Evolutionary conservation across 208 protist species (phyloP).

Genomic region (Endotrypanum monterogeii): DNA sequence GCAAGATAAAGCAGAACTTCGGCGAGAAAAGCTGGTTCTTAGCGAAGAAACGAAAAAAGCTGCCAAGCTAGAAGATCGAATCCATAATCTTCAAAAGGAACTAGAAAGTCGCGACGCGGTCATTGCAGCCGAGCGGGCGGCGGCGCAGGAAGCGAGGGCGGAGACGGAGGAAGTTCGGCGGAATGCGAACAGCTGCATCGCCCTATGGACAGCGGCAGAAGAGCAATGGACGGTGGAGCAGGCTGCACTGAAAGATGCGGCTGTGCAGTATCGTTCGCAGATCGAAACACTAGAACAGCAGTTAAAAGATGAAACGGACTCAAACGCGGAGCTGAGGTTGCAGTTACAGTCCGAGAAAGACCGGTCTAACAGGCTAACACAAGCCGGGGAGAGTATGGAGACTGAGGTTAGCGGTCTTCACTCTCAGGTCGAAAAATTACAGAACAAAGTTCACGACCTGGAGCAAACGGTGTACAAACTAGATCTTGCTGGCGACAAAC

Average conservation of each 20-base stretch:
- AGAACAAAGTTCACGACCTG: constrained; percentile 61
- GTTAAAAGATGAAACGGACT: constrained; percentile 6
- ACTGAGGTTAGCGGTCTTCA: constrained; percentile 42
- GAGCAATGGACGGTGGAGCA: constrained; percentile 78
- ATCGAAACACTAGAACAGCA: constrained; percentile 19
- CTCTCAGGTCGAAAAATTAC: constrained; percentile 49
- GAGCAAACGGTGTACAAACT: constrained; percentile 76
- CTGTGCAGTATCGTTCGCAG: constrained; percentile 24
- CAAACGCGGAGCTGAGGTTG: constrained; percentile 27
- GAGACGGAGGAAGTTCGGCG: constrained; percentile 72
- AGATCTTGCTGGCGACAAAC: constrained; percentile 63
- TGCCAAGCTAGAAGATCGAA: constrained; percentile 65
- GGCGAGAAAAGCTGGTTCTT: constrained; percentile 65
- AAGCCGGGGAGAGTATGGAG: constrained; percentile 29
- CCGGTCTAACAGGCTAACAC: constrained; percentile 30
- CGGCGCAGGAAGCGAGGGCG: constrained; percentile 34
- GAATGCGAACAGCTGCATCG: constrained; percentile 72
- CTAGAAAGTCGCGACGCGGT: constrained; percentile 54
- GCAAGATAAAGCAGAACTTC: constrained; percentile 83
- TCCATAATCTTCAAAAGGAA: constrained; percentile 70
- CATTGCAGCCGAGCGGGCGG: constrained; percentile 43
- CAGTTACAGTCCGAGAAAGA: constrained; percentile 46
- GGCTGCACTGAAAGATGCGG: constrained; percentile 43
- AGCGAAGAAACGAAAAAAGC: constrained; percentile 65
- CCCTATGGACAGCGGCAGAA: constrained; percentile 74